Evolutionary conservation across 768 basidiomycete genomes (phyloP).

Genomic region (Amanita rimosa): DNA sequence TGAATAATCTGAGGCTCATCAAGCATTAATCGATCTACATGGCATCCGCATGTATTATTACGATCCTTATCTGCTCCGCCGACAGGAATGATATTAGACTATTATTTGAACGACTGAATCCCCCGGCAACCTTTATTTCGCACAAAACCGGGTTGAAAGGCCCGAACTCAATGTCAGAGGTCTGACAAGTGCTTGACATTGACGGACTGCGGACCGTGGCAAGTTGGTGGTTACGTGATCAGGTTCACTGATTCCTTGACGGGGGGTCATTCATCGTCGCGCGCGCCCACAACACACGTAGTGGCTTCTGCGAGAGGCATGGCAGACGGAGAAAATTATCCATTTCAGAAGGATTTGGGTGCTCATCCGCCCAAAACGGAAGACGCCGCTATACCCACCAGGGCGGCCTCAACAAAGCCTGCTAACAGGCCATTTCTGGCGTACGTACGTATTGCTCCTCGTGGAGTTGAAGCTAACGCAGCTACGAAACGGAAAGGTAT

Average conservation of each 20-base stretch:
- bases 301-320: conserved; percentile 64
- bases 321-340: conserved; percentile 24
- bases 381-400: conserved; percentile 53
- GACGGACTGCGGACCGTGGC: neutral
- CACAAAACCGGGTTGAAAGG: neutral
- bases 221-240: neutral
- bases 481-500: conserved; percentile 30
- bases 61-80: neutral
- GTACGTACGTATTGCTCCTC: conserved; percentile 25
- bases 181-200: neutral
- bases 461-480: neutral
- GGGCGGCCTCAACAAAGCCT: conserved; percentile 69
- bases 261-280: neutral
- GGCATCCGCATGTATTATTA: neutral
- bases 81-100: neutral
- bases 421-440: conserved; percentile 82
- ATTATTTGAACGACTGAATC: neutral
- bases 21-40: neutral
- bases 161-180: neutral
- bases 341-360: conserved; percentile 26
- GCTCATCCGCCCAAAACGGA: conserved; percentile 36
- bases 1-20: neutral
- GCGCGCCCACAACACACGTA: neutral
- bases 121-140: neutral
- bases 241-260: neutral